A percentile compares a stretch with the other conserved stretches of the same genome.
Evolutionary conservation across 495 filamentous ascomycete species (phyloP).

Genomic region (Polyplosphaeria fusca): DNA sequence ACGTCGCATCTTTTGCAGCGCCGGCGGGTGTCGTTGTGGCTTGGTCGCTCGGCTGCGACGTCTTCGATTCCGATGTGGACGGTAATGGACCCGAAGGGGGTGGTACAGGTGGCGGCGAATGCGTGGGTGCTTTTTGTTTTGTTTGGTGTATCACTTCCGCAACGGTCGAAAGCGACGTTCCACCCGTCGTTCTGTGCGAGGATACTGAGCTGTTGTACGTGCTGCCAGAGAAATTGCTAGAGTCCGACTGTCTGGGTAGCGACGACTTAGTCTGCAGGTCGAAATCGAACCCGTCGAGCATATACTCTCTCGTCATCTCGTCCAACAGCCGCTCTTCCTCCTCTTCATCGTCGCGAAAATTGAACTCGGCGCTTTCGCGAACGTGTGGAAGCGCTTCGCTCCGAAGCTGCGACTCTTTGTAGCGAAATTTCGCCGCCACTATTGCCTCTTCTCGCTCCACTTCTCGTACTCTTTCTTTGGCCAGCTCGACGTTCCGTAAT

Average conservation of each 20-base stretch:
- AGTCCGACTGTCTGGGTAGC: slow-evolving; percentile 83
- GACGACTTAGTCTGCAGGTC: slow-evolving; percentile 68
- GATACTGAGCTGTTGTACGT: slow-evolving; percentile 86
- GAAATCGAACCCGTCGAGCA: slow-evolving; percentile 85
- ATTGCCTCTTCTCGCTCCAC: slow-evolving; percentile 67
- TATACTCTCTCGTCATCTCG: slow-evolving; percentile 84
- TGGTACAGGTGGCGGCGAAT: slow-evolving; percentile 46
- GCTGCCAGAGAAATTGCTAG: slow-evolving; percentile 75
- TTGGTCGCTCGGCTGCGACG: slow-evolving; percentile 10
- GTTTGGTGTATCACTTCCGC: slow-evolving; percentile 58
- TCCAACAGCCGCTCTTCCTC: slow-evolving; percentile 90
- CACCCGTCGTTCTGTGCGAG: slow-evolving; percentile 72
- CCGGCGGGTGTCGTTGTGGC: slow-evolving; percentile 29
- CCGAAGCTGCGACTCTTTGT: slow-evolving; percentile 47
- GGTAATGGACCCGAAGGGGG: slow-evolving; percentile 40
- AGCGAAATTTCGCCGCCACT: slow-evolving; percentile 52
- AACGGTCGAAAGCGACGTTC: slow-evolving; percentile 71
- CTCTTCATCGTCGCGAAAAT: slow-evolving; percentile 70
- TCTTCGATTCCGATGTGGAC: slow-evolving; percentile 22
- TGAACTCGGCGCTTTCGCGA: slow-evolving; percentile 42
- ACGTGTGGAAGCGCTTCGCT: slow-evolving; percentile 40
- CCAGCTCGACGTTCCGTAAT: slow-evolving; percentile 64
- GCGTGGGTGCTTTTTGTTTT: slow-evolving; percentile 36
- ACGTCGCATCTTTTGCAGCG: slow-evolving; percentile 43
- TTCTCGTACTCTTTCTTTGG: slow-evolving; percentile 74